Evolutionary conservation across 257 asterid genomes (phyloP), one percentile per base, ranked within the genome.

Genomic region (Dorcoceras hygrometricum): DNA sequence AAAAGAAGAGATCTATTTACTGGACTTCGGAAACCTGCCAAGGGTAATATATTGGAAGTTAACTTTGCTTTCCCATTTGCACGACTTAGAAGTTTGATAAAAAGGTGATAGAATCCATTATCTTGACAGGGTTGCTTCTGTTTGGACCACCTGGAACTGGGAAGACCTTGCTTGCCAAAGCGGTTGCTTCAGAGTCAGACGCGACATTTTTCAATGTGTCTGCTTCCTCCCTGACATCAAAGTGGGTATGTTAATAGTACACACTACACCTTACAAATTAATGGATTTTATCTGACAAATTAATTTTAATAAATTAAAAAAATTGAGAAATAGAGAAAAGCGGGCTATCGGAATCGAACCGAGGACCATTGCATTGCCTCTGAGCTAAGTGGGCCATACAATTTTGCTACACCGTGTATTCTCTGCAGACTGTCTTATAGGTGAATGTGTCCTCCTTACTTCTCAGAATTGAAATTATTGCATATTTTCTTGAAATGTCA

Each of bases 121-220:
- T 61, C 58, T 77, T 60, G 57, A 68, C 84, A 94, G 99, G 99
- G 60, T 84, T 94, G 68, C 90, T 94, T 78, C 96, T 94, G 67
- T 94, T 94, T 75, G 97, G 99, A 63, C 99, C 99, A 68, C 99
- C 99, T 76, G 99, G 99, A 71, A 94, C 99, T 68, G 99, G 99
- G 61, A 94, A 94, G 83, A 94, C 99, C 65, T 68, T 94, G 86
- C 97, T 94, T 78, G 99, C 99, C 27, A 94, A 87, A 78, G 99
- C 99, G 67, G 97, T 94, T 84, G 97, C 99, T 72, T 87, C 99
- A 74, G 99, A 94, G 78, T 90, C 99, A 6, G 87, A 85, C 65
- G 96, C 99, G 50, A 94, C 99, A 6, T 94, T 94, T 84, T 94
- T 94, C 73, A 94, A 80, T 77, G 91, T 94, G 73, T 94, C 99